Evolutionary conservation across 2,329 filamentous ascomycete genomes (phyloP), one percentile per base, ranked within the genome.

Genomic region (Monilinia polystroma): DNA sequence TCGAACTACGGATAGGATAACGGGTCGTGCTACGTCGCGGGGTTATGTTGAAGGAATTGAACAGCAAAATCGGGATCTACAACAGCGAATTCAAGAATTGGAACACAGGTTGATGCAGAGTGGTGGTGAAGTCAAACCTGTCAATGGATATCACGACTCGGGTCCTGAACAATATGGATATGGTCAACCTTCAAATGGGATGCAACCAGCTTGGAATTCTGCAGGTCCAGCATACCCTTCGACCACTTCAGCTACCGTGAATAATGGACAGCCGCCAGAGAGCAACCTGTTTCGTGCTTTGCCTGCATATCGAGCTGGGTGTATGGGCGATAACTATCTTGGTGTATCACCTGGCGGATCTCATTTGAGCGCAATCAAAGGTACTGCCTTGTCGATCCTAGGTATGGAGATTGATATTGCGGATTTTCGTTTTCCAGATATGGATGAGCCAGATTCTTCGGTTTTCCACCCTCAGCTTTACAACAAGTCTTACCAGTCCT

Each of bases 1-100:
- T 79, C 69, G 86, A 79, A 93, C 93, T 64, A 96, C 92, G 67
- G 92, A 96, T 77, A 88, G 92, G 73, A 92, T 95, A 75, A 93
- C 91, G 4, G 91, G 92, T 67, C 88, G 90, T 70, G 91, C 92
- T 62, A 90, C 91, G 68, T 86, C 88, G 67, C 84, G 92, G 73
- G 92, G 92, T 64, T 92, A 94, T 74, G 82, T 91, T 70, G 89
- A 93, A 75, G 85, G 88, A 72, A 81, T 95, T 66, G 91, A 96
- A 78, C 83, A 85, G 68, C 87, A 93, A 74, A 88, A 89, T 77
- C 81, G 79, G n/a, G 84, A 84, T 72, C 85, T 94, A 80, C 82
- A 88, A 70, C 80, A 82, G 66, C 87, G 88, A 71, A 84, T 94
- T 51, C 82, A 84, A 45, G 85, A 90, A 70, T 82, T 94, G 69